Conservation (phyloP, 441 rosid genomes). For the Syzygium syzygioides region DNA sequence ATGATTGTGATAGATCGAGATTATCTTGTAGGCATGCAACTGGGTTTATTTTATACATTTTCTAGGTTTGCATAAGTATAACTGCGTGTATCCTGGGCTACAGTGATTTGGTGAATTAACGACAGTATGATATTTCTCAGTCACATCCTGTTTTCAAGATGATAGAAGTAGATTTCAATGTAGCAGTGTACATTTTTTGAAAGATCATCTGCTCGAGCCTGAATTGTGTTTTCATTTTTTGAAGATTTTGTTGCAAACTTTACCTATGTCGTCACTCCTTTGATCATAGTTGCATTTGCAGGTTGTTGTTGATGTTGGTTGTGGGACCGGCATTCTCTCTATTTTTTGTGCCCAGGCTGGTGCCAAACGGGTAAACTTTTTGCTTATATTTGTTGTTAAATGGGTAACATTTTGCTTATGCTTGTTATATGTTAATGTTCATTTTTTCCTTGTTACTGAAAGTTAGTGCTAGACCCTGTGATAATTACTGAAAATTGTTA, state of each 20-base stretch:
- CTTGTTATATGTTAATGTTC: background rate
- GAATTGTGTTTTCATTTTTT: background rate
- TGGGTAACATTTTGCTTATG: background rate
- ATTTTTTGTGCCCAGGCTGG: constrained; percentile 99
- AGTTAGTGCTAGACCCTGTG: background rate
- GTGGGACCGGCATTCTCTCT: constrained; percentile 97
- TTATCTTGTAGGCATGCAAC: background rate
- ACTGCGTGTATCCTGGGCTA: background rate
- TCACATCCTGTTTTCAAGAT: constrained; percentile 5
- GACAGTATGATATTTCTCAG: background rate
- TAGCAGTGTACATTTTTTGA: background rate
- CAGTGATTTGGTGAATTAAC: background rate
- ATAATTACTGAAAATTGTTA: background rate
- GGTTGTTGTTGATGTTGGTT: constrained; percentile 99
- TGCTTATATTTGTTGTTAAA: background rate
- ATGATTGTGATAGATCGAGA: background rate
- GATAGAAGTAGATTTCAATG: background rate
- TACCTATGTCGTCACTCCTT: background rate
- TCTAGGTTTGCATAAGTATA: background rate
- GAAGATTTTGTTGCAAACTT: background rate
- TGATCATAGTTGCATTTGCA: constrained; percentile 14
- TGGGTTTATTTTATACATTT: background rate
- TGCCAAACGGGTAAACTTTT: constrained; percentile 65
- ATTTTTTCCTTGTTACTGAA: background rate
- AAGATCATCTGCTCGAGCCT: background rate